Conservation (phyloP, 1,284 basidiomycete genomes). For the Ganoderma sinense region DNA sequence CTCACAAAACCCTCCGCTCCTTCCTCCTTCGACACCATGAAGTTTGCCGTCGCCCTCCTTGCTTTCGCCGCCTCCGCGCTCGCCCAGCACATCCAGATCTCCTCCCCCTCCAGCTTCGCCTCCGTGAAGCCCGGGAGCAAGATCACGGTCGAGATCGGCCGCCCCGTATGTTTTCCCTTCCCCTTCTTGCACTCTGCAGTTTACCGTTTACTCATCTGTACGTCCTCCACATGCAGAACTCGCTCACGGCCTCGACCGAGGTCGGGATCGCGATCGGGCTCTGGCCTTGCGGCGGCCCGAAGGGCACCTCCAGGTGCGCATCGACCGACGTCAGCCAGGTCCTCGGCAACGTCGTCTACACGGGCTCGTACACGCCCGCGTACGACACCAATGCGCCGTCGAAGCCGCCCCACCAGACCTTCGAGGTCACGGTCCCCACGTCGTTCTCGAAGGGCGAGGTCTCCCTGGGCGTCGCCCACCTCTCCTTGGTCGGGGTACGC, state of each 20-base stretch:
- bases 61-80: slow-evolving; percentile 35
- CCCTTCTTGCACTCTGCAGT: background rate
- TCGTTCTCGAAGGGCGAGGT: slow-evolving; percentile 40
- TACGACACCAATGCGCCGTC: slow-evolving; percentile 28
- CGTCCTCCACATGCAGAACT: too few relatives aligned
- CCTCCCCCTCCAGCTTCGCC: slow-evolving; percentile 42
- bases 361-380: slow-evolving; percentile 51
- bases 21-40: slow-evolving; percentile 31
- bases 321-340: slow-evolving; percentile 41
- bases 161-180: slow-evolving; percentile 47
- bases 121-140: slow-evolving; percentile 43
- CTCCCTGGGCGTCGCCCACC: slow-evolving; percentile 50
- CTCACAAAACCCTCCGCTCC: too few relatives aligned
- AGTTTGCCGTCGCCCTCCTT: slow-evolving; percentile 33
- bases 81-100: slow-evolving; percentile 51
- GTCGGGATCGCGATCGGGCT: slow-evolving; percentile 52
- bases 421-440: slow-evolving; percentile 53
- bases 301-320: slow-evolving; percentile 24
- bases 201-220: too few relatives aligned
- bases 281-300: slow-evolving; percentile 41
- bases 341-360: slow-evolving; percentile 54
- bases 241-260: slow-evolving; percentile 48
- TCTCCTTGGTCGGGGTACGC: slow-evolving; percentile 56
- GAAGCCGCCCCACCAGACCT: slow-evolving; percentile 58
- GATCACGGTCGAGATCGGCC: slow-evolving; percentile 50